Evolutionary conservation across 371 early-diverging fungal species (phyloP).

Genomic region (Apophysomyces elegans): DNA sequence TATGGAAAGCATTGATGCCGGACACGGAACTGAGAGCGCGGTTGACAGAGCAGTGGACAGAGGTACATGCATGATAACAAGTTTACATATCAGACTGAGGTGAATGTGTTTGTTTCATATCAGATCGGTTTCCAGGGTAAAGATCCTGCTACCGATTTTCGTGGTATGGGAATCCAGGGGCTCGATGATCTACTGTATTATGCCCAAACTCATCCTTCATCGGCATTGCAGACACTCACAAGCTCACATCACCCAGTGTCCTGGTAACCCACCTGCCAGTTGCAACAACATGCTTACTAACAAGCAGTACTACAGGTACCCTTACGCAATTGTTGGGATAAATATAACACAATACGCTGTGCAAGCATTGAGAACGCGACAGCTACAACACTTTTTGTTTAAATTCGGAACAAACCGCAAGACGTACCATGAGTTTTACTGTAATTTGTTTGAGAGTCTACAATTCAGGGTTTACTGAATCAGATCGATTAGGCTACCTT

Average conservation of each 20-base stretch:
- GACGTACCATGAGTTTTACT: conserved; percentile 73
- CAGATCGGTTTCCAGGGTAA: conserved; percentile 82
- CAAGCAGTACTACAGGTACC: conserved; percentile 56
- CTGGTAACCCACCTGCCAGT: conserved; percentile 26
- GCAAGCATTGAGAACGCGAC: conserved; percentile 64
- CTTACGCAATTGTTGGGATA: conserved; percentile 86
- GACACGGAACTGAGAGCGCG: conserved; percentile 54
- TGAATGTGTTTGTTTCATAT: not conserved
- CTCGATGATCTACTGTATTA: conserved; percentile 78
- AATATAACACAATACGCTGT: conserved; percentile 76
- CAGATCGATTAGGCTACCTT: conserved; percentile 55
- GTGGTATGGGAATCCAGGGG: conserved; percentile 85
- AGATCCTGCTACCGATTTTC: conserved; percentile 88
- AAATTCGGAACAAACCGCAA: conserved; percentile 57
- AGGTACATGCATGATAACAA: conserved; percentile 25
- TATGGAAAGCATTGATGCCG: conserved; percentile 77
- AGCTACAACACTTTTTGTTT: conserved; percentile 70
- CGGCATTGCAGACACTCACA: conserved; percentile 53
- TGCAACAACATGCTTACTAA: conserved; percentile 7
- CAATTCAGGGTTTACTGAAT: not conserved
- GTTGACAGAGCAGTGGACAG: conserved; percentile 69
- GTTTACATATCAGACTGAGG: not conserved
- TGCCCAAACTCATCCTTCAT: conserved; percentile 60
- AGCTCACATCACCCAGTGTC: conserved; percentile 58
- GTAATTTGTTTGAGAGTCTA: conserved; percentile 41